A percentile compares a stretch with the other conserved stretches of the same genome.
These are phyloP conservation scores for Malus hybrid DNA, from an alignment of 331 rosid genomes.

Conservation along the genomic window DNA sequence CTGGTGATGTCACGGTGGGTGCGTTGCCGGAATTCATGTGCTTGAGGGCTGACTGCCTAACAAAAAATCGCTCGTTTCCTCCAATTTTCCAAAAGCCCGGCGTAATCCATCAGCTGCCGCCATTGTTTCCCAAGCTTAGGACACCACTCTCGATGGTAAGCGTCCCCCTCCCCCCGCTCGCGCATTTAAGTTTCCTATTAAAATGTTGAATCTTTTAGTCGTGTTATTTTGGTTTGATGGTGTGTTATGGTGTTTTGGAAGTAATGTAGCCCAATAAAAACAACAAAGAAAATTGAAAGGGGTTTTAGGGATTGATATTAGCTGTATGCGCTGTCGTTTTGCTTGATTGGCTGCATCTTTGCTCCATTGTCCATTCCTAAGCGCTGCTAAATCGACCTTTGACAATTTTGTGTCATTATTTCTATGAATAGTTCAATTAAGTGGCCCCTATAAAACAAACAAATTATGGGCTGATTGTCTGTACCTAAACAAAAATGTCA, in stretches of 20 bases:
- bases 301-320: background rate
- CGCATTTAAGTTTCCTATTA: too few species aligned
- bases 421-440: background rate
- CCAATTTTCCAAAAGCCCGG: background rate
- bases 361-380: background rate
- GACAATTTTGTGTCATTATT: background rate
- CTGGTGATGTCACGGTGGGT: background rate
- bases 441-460: too few species aligned
- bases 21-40: background rate
- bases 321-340: background rate
- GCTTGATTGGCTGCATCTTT: background rate
- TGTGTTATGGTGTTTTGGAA: background rate
- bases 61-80: background rate
- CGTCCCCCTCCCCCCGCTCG: too few species aligned
- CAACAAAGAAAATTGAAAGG: background rate
- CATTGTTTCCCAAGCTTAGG: slow-evolving; percentile 1
- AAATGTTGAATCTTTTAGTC: too few species aligned
- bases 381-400: too few species aligned
- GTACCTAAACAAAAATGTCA: too few species aligned
- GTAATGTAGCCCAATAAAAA: background rate
- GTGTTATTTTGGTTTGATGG: too few species aligned
- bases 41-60: background rate
- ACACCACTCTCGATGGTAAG: background rate
- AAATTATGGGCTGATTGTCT: too few species aligned
- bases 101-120: background rate